phyloP scores from a whole-genome alignment of 805 yeast species.

The Maudiozyma serrabonitensis region DNA sequence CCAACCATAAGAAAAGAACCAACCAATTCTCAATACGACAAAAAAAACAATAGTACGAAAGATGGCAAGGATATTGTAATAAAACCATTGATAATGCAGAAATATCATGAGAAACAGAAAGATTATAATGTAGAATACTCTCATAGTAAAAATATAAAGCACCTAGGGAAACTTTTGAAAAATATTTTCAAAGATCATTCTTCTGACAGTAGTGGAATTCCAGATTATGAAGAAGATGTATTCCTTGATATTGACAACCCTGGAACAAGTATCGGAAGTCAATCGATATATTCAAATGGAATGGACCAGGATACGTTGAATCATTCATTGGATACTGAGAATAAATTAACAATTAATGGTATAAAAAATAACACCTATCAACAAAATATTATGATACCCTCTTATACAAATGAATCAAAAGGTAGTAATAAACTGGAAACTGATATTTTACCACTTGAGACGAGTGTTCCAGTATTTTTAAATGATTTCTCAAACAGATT shows the following conservation, averaged over 20 bases:
- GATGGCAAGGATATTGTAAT: no score
- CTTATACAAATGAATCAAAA: no score
- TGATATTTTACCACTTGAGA: conserved; percentile 4
- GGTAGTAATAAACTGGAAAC: no score
- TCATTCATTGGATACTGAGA: not conserved
- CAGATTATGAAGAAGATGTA: not conserved
- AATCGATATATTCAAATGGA: not conserved
- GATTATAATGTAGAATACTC: no score
- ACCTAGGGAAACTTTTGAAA: no score
- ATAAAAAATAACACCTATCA: no score
- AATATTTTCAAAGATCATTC: no score
- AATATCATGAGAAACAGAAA: no score
- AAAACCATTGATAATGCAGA: no score
- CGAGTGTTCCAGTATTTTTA: conserved; percentile 7
- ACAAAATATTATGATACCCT: no score
- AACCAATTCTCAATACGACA: not conserved
- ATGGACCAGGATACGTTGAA: not conserved
- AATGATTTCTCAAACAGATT: conserved; percentile 3
- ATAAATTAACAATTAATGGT: not conserved
- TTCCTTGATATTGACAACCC: not conserved
- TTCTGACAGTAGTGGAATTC: not conserved
- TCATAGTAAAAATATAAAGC: no score
- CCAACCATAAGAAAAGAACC: conserved; percentile 3
- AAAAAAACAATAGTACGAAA: not conserved
- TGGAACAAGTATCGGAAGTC: not conserved